phyloP scores from a whole-genome alignment of 1,284 basidiomycete genomes.

The Pyrrhoderma noxium region DNA sequence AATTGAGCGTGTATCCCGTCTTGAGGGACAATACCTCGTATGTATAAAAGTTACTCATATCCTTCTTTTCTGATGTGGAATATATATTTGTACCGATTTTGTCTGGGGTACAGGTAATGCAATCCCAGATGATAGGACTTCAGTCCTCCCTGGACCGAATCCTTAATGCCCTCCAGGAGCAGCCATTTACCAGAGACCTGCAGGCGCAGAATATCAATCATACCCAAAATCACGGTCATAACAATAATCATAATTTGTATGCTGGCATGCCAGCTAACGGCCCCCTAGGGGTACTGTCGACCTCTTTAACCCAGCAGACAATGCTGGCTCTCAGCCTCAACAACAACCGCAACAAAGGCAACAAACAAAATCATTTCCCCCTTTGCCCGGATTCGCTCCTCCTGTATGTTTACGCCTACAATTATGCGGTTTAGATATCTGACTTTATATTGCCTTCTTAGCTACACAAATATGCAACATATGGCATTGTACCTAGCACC shows the following conservation, averaged over 20 bases:
- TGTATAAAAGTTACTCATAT: constrained; percentile 21
- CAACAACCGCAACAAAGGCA: constrained; percentile 3
- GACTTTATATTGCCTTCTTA: constrained; percentile 29
- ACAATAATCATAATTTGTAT: constrained; percentile 22
- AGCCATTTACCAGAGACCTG: constrained; percentile 29
- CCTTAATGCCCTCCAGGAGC: constrained; percentile 55
- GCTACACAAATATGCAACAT: constrained; percentile 86
- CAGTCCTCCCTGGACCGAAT: constrained; percentile 80
- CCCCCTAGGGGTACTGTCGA: constrained; percentile 26
- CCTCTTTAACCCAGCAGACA: constrained; percentile 14
- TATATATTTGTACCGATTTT: too few relatives aligned
- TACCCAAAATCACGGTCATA: constrained; percentile 22
- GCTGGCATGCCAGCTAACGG: constrained; percentile 27
- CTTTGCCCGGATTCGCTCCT: constrained; percentile 83
- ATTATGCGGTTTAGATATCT: too few relatives aligned
- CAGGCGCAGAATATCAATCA: constrained; percentile 23
- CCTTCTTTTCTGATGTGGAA: constrained; percentile 4
- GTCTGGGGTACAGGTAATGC: constrained; percentile 55
- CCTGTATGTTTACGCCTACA: constrained; percentile 46
- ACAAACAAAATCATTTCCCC: constrained; percentile 51
- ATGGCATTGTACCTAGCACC: constrained; percentile 79
- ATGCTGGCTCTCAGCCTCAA: constrained; percentile 6
- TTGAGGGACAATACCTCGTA: constrained; percentile 79
- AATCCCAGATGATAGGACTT: constrained; percentile 87
- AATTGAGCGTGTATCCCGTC: constrained; percentile 73